These are phyloP conservation scores for Penicillium longicatenatum DNA, from an alignment of 495 filamentous ascomycete species.

Conservation along the genomic window DNA sequence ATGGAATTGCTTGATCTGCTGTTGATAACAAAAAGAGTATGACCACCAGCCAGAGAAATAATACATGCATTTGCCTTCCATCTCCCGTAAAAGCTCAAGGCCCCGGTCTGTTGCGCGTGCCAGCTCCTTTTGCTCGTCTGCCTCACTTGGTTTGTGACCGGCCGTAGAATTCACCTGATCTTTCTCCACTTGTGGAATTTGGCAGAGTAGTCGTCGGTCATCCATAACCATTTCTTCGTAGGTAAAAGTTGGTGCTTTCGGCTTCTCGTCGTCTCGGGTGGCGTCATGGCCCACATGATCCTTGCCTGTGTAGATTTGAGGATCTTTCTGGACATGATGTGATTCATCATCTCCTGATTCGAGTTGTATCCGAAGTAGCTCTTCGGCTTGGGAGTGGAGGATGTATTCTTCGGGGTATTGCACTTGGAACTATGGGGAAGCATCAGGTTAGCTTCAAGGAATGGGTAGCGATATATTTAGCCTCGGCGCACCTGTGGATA, in stretches of 20 bases:
- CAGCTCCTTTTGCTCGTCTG: conserved; percentile 83
- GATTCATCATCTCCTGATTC: conserved; percentile 15
- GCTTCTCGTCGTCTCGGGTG: not conserved
- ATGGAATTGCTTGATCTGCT: conserved; percentile 89
- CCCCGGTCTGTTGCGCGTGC: conserved; percentile 80
- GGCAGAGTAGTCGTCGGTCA: conserved; percentile 76
- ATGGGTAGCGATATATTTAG: not conserved
- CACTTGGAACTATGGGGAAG: conserved; percentile 72
- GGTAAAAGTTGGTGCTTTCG: conserved; percentile 14
- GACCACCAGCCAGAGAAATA: conserved; percentile 95
- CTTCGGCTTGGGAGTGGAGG: conserved; percentile 67
- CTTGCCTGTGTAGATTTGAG: conserved; percentile 31
- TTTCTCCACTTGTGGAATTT: conserved; percentile 70
- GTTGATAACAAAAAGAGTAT: conserved; percentile 92
- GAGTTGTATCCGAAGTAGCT: conserved; percentile 50
- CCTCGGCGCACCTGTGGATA: conserved; percentile 74
- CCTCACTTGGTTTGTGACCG: conserved; percentile 55
- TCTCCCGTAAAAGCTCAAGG: conserved; percentile 84
- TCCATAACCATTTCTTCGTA: conserved; percentile 65
- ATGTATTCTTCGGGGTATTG: conserved; percentile 75
- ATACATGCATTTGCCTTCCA: conserved; percentile 88
- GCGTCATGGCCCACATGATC: conserved; percentile 15
- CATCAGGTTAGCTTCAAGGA: not conserved
- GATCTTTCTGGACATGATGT: conserved; percentile 18
- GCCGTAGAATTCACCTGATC: conserved; percentile 50